These are phyloP conservation scores for Forsythia viridissima DNA, from an alignment of 257 asterid genomes.

Conservation along the genomic window DNA sequence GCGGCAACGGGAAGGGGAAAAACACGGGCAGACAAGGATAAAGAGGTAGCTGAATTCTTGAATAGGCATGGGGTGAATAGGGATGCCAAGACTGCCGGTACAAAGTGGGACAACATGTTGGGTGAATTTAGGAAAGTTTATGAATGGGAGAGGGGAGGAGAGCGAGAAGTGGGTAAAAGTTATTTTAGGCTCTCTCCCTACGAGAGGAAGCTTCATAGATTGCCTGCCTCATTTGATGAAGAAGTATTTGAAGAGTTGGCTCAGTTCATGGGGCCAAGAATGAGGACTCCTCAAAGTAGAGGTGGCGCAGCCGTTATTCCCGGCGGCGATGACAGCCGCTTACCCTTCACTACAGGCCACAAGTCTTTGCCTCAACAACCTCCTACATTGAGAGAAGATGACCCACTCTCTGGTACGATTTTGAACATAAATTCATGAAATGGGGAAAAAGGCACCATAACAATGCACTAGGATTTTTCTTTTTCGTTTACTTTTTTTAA, in stretches of 20 bases:
- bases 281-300: slow-evolving; percentile 33
- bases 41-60: slow-evolving; percentile 48
- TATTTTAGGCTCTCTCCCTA: slow-evolving; percentile 50
- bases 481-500: too few species aligned
- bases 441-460: neutral
- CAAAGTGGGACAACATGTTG: slow-evolving; percentile 58
- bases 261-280: slow-evolving; percentile 49
- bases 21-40: slow-evolving; percentile 48
- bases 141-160: slow-evolving; percentile 56
- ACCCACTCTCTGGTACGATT: slow-evolving; percentile 28
- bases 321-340: slow-evolving; percentile 29
- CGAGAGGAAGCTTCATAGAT: slow-evolving; percentile 47
- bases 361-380: slow-evolving; percentile 37
- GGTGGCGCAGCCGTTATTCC: slow-evolving; percentile 10
- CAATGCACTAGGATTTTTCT: neutral
- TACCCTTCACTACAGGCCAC: neutral
- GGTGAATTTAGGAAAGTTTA: slow-evolving; percentile 55
- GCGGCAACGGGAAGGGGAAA: slow-evolving; percentile 36
- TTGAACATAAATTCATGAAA: too few species aligned
- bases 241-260: slow-evolving; percentile 53
- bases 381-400: slow-evolving; percentile 28
- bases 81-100: slow-evolving; percentile 56
- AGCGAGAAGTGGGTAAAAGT: slow-evolving; percentile 46
- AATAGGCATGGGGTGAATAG: slow-evolving; percentile 41
- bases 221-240: slow-evolving; percentile 59